Evolutionary conservation across 1,284 basidiomycete species (phyloP).

Genomic region (Cryptococcus sp.): DNA sequence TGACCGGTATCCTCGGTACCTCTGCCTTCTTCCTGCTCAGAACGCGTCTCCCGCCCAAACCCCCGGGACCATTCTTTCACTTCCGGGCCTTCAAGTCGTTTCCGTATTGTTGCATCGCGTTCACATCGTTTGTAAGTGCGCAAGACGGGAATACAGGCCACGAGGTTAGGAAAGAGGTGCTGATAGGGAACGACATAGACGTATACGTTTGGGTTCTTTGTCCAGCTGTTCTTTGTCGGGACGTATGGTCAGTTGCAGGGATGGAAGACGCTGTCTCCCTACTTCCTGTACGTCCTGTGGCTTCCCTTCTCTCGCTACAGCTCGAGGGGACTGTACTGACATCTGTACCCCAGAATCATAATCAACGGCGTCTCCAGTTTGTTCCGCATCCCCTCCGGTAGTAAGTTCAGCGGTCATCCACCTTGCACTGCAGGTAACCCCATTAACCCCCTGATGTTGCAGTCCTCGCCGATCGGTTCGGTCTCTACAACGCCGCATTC

Average conservation of each 20-base stretch:
- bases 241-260: conserved; percentile 33
- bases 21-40: conserved; percentile 30
- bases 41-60: conserved; percentile 36
- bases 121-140: conserved; percentile 20
- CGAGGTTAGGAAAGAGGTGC: not conserved
- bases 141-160: not conserved
- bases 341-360: conserved; percentile 22
- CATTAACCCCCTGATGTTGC: not conserved
- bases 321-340: not conserved
- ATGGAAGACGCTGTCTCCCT: conserved; percentile 31
- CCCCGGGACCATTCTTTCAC: conserved; percentile 33
- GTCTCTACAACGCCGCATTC: conserved; percentile 36
- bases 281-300: conserved; percentile 28
- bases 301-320: no score
- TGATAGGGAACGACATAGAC: conserved; percentile 9
- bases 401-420: conserved; percentile 25
- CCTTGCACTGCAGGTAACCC: no score
- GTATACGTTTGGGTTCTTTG: conserved; percentile 35
- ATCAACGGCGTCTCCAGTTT: conserved; percentile 33
- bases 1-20: conserved; percentile 22
- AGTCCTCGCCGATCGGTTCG: conserved; percentile 28
- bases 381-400: conserved; percentile 30
- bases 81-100: conserved; percentile 31
- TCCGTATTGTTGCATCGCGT: conserved; percentile 28
- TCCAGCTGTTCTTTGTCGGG: conserved; percentile 37